phyloP scores from a whole-genome alignment of 805 yeast species.

The Candida awuae region DNA sequence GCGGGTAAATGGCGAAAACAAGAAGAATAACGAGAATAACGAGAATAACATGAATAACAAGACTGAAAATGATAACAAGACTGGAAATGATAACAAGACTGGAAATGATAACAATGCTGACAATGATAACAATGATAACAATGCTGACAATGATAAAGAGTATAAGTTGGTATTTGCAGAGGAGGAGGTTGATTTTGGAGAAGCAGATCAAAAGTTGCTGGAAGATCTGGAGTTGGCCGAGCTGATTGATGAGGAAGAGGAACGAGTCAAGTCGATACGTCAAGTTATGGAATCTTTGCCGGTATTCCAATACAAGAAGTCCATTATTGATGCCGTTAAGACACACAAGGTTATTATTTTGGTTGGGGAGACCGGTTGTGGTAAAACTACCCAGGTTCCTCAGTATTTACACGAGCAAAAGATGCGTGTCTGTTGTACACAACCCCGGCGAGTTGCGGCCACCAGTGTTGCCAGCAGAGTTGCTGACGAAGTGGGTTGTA shows the following conservation, averaged over 20 bases:
- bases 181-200: slow-evolving; percentile 34
- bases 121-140: slow-evolving; percentile 4
- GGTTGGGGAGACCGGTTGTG: slow-evolving; percentile 90
- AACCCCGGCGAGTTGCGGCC: slow-evolving; percentile 95
- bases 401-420: neutral
- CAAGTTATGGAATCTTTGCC: slow-evolving; percentile 64
- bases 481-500: slow-evolving; percentile 76
- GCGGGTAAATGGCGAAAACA: too few relatives aligned
- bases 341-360: slow-evolving; percentile 69
- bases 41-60: too few relatives aligned
- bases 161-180: slow-evolving; percentile 76
- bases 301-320: slow-evolving; percentile 55
- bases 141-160: slow-evolving; percentile 30
- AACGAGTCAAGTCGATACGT: slow-evolving; percentile 31
- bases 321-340: slow-evolving; percentile 51
- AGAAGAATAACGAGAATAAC: too few relatives aligned
- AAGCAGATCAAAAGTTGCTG: slow-evolving; percentile 21
- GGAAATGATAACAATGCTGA: too few relatives aligned
- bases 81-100: too few relatives aligned
- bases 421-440: slow-evolving; percentile 64
- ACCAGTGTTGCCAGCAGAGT: slow-evolving; percentile 85
- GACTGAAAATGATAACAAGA: too few relatives aligned
- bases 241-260: slow-evolving; percentile 29
- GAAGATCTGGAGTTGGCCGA: slow-evolving; percentile 25
- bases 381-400: slow-evolving; percentile 27